Conservation (phyloP, 2,329 filamentous ascomycete genomes). For the Davidsoniella eucalypti region DNA sequence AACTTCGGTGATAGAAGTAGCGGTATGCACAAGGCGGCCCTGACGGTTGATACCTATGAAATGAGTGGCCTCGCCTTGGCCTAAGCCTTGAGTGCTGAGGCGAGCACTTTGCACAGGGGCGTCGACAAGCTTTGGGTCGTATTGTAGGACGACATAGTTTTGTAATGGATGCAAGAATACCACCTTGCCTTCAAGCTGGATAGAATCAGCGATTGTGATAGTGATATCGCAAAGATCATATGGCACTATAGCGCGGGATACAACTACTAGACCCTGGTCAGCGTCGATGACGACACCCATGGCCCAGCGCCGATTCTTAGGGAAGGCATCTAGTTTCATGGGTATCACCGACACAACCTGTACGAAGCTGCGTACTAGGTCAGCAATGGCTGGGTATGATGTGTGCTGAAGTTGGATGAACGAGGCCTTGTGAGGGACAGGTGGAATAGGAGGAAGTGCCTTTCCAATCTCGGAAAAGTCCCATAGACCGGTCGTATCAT, state of each 20-base stretch:
- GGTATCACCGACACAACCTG: conserved; percentile 87
- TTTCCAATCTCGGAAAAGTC: conserved; percentile 80
- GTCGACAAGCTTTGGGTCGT: conserved; percentile 83
- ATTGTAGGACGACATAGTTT: conserved; percentile 91
- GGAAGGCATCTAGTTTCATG: conserved; percentile 93
- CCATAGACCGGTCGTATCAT: conserved; percentile 82
- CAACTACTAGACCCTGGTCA: conserved; percentile 83
- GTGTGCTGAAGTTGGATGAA: conserved; percentile 88
- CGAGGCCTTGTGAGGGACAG: conserved; percentile 60
- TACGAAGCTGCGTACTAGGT: conserved; percentile 88
- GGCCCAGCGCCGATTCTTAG: conserved; percentile 81
- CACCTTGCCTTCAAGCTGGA: conserved; percentile 85
- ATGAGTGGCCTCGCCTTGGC: conserved; percentile 83
- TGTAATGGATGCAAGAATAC: conserved; percentile 92
- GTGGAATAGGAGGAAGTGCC: conserved; percentile 56
- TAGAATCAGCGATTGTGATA: conserved; percentile 89
- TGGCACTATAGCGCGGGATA: conserved; percentile 84
- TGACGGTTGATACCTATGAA: conserved; percentile 99
- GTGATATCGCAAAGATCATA: conserved; percentile 95
- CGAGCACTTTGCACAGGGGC: conserved; percentile 82
- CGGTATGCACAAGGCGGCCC: conserved; percentile 78
- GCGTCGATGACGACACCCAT: conserved; percentile 97
- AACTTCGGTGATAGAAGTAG: conserved; percentile 91
- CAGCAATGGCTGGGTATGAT: conserved; percentile 75
- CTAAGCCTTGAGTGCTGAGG: conserved; percentile 65